Evolutionary conservation across 805 yeast species (phyloP).

Genomic region (Starmerella sp.): DNA sequence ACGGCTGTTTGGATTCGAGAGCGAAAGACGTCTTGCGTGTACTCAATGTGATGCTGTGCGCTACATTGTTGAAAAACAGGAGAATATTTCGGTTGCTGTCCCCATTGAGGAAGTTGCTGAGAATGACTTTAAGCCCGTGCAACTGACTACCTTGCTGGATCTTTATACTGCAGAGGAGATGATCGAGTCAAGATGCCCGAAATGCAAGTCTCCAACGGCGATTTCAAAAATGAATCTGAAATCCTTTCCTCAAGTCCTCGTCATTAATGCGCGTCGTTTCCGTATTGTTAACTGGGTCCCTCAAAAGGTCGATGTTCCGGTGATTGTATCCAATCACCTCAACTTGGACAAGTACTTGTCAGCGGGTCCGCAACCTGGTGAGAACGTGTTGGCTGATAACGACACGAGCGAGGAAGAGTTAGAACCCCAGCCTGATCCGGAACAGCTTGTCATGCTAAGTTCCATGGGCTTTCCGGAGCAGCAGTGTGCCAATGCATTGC

Average conservation of each 20-base stretch:
- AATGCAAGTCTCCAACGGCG: conserved; percentile 31
- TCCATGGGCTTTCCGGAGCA: conserved; percentile 83
- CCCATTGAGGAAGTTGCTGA: conserved; percentile 37
- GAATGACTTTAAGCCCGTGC: conserved; percentile 39
- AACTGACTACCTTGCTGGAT: conserved; percentile 41
- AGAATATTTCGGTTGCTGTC: conserved; percentile 53
- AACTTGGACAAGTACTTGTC: conserved; percentile 37
- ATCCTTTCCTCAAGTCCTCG: conserved; percentile 58
- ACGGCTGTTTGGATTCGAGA: conserved; percentile 49
- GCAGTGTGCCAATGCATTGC: conserved; percentile 56
- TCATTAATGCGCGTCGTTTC: conserved; percentile 68
- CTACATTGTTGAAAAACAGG: conserved; percentile 44
- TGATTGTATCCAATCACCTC: conserved; percentile 37
- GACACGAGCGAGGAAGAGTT: conserved; percentile 10
- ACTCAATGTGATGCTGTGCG: conserved; percentile 49
- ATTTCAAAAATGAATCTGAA: conserved; percentile 37
- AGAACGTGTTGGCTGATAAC: conserved; percentile 31
- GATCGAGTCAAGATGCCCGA: conserved; percentile 45
- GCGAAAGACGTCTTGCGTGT: conserved; percentile 54
- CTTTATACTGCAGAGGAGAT: conserved; percentile 42
- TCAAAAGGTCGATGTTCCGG: conserved; percentile 63
- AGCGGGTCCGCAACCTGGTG: conserved; percentile 35
- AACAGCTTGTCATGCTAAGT: conserved; percentile 40
- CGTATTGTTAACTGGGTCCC: conserved; percentile 86
- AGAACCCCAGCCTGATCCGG: conserved; percentile 34